Base-by-base conservation (phyloP, 2,329 filamentous ascomycete genomes). In the Phoma sp. region DNA sequence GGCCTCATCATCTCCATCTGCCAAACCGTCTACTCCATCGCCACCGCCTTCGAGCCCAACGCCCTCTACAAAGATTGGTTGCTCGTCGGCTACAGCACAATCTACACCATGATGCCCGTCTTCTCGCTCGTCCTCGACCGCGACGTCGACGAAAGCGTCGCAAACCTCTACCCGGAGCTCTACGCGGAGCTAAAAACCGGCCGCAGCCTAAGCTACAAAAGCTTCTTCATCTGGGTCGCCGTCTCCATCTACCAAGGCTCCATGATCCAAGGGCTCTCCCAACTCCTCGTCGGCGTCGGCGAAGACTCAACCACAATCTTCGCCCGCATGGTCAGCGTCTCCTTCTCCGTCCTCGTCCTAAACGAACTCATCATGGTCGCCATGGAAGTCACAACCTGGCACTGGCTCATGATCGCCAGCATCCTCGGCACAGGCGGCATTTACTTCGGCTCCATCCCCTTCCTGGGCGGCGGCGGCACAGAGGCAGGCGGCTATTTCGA, bases 361-460 rank as follows among this genome's bases (percentile, higher is more conserved):
- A 99, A 98, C 74, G 95, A 99, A 74, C 84, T 99, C 55, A 84
- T 96, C 65, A 99, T 99, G 96, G 95, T 98, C 2, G 93, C 93
- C 3, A 91, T 96, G 54, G 91, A 96, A 72, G 91, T 99, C 65
- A 96, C 92, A 3, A 99, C 95, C 0, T 99, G 95, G 95, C 95
- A 98, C 75, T 89, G 89, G 32, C 82, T 93, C 58, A 98, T 98
- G 93, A 88, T 96, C 48, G 78, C 91, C 45, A 88, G 84, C 62
- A 89, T 98, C 56, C 69, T 96, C 5, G 93, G 91, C 12, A 99
- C 95, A 0, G 88, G 90, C 37, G 73, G 89, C 23, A 74, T 93
- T n/a, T 99, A 91, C 68, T 80, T 93, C 21, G 91, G 86, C 3
- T 92, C 87, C 32, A 81, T 98, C 17, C 95, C 95, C 2, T 96